Conservation (phyloP, 805 yeast species). For the Debaryomyces tyrocola region DNA sequence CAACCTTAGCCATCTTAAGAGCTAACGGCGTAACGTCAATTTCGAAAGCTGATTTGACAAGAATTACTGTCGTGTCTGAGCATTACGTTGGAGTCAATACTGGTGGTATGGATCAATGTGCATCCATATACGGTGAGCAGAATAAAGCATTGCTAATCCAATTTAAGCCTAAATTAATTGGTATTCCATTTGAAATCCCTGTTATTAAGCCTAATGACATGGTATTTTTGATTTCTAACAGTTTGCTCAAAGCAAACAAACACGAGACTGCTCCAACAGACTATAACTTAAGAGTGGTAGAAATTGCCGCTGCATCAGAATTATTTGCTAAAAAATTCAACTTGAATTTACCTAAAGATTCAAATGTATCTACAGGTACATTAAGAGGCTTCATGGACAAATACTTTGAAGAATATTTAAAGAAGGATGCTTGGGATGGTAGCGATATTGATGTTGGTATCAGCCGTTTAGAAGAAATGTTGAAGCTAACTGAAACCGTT, state of each 20-base stretch:
- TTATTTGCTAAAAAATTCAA: conserved; percentile 51
- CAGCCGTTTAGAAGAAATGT: conserved; percentile 38
- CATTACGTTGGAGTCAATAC: conserved; percentile 73
- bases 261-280: conserved; percentile 68
- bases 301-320: conserved; percentile 66
- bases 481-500: conserved; percentile 42
- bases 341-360: conserved; percentile 44
- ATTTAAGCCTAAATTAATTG: conserved; percentile 59
- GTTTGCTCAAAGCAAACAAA: conserved; percentile 62
- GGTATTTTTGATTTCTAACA: conserved; percentile 62
- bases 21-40: conserved; percentile 48
- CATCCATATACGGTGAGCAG: conserved; percentile 62
- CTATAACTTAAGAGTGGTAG: conserved; percentile 72
- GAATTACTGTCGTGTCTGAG: conserved; percentile 64
- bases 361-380: conserved; percentile 57
- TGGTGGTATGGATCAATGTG: conserved; percentile 82
- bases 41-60: conserved; percentile 52
- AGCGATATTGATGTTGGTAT: conserved; percentile 43
- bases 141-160: conserved; percentile 59
- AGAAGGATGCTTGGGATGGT: conserved; percentile 43
- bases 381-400: conserved; percentile 64
- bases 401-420: conserved; percentile 34
- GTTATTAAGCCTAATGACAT: conserved; percentile 39
- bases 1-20: conserved; percentile 55
- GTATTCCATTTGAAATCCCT: conserved; percentile 56